Evolutionary conservation across 306 rosid genomes (phyloP).

Genomic region (Pterocarpus macrocarpus): DNA sequence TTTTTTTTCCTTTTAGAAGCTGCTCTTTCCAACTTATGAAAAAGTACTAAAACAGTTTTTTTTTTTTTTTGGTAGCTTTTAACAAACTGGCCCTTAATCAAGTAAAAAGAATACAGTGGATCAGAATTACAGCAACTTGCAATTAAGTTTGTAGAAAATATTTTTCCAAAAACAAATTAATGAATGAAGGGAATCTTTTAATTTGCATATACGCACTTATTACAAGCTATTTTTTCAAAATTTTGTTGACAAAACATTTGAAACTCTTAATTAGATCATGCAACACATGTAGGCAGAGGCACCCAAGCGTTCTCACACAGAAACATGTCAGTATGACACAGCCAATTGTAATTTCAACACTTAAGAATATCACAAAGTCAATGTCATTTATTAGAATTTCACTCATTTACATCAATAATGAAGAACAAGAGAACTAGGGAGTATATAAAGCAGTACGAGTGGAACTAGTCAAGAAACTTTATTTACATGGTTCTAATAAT

Average conservation of each 20-base stretch:
- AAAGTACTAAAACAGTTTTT: too few species aligned
- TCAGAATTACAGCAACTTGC: background rate
- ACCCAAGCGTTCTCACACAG: background rate
- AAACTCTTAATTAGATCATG: background rate
- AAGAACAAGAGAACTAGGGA: conserved; percentile 17
- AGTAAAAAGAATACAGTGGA: conserved; percentile 13
- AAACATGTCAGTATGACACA: background rate
- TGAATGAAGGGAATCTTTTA: background rate
- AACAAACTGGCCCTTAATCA: background rate
- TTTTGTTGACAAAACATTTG: conserved; percentile 2
- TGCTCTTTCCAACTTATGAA: background rate
- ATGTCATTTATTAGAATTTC: conserved; percentile 1
- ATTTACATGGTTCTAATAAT: conserved; percentile 25
- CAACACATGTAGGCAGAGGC: background rate
- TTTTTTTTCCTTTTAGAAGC: too few species aligned
- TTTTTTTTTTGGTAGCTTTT: background rate
- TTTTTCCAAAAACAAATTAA: conserved; percentile 6
- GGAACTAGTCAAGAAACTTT: conserved; percentile 5
- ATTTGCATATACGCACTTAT: background rate
- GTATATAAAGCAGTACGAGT: background rate
- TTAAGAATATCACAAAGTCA: conserved; percentile 21
- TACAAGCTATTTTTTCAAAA: background rate
- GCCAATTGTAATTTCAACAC: conserved; percentile 11
- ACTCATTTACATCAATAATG: conserved; percentile 21
- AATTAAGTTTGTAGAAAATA: background rate